Evolutionary conservation across 2,329 filamentous ascomycete genomes (phyloP).

Genomic region (Nemania sp.): DNA sequence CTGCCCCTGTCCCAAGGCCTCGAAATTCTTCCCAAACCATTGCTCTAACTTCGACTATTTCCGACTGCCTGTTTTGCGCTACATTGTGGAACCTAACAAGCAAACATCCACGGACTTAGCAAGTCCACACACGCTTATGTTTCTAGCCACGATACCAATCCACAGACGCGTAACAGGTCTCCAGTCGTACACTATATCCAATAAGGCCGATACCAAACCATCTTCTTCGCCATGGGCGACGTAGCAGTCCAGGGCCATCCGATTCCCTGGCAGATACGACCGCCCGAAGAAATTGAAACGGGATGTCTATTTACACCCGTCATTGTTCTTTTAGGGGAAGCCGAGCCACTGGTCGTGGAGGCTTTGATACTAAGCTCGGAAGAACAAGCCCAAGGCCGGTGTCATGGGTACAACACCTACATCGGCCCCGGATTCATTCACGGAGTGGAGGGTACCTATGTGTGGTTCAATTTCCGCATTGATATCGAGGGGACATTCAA

Average conservation of each 20-base stretch:
- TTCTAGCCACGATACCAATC: background rate
- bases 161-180: background rate
- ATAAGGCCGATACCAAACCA: too few species aligned
- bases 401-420: background rate
- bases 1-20: background rate
- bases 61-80: background rate
- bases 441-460: background rate
- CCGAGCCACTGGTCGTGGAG: background rate
- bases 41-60: background rate
- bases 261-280: conserved; percentile 1
- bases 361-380: background rate
- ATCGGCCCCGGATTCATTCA: background rate
- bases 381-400: background rate
- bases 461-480: conserved; percentile 2
- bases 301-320: background rate
- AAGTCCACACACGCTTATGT: background rate
- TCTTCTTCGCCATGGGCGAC: conserved; percentile 2
- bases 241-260: background rate
- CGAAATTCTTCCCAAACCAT: background rate
- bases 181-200: too few species aligned
- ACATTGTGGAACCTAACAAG: background rate
- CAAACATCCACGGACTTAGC: background rate
- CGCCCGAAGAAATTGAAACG: background rate
- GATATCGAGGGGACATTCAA: background rate
- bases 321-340: too few species aligned